phyloP scores from a whole-genome alignment of 208 protist species.

The Crithidia thermophila region DNA sequence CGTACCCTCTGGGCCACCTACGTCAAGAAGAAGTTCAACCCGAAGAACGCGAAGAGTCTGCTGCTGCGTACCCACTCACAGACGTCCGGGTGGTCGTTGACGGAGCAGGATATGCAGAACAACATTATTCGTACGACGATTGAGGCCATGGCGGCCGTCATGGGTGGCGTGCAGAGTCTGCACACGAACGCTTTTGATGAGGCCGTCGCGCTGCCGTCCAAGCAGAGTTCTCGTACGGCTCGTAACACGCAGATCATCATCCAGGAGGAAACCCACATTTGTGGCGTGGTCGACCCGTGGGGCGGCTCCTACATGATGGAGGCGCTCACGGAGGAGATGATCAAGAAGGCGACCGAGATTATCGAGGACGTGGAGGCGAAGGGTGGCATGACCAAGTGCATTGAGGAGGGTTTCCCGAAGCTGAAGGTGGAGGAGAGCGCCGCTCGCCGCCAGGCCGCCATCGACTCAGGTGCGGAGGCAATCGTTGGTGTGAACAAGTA shows the following conservation, averaged over 20 bases:
- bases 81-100: slow-evolving; percentile 97
- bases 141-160: slow-evolving; percentile 96
- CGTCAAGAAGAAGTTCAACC: slow-evolving; percentile 94
- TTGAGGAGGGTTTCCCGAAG: slow-evolving; percentile 95
- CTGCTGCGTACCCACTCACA: slow-evolving; percentile 97
- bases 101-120: slow-evolving; percentile 96
- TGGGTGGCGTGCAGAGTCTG: slow-evolving; percentile 93
- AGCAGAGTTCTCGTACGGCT: slow-evolving; percentile 91
- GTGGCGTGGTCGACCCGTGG: slow-evolving; percentile 80
- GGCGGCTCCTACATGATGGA: slow-evolving; percentile 97
- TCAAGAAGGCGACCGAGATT: slow-evolving; percentile 70
- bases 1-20: slow-evolving; percentile 93
- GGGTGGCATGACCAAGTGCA: slow-evolving; percentile 87
- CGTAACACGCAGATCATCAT: slow-evolving; percentile 98
- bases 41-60: slow-evolving; percentile 89
- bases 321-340: slow-evolving; percentile 91
- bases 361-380: slow-evolving; percentile 92
- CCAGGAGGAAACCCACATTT: slow-evolving; percentile 93
- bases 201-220: slow-evolving; percentile 94
- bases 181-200: slow-evolving; percentile 98
- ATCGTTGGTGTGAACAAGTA: slow-evolving; percentile 98
- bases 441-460: slow-evolving; percentile 89
- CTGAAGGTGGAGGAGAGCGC: slow-evolving; percentile 95
- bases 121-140: slow-evolving; percentile 97
- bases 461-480: slow-evolving; percentile 87